phyloP scores from a whole-genome alignment of 352 stramenopile genomes.

The Pythium phragmitis region DNA sequence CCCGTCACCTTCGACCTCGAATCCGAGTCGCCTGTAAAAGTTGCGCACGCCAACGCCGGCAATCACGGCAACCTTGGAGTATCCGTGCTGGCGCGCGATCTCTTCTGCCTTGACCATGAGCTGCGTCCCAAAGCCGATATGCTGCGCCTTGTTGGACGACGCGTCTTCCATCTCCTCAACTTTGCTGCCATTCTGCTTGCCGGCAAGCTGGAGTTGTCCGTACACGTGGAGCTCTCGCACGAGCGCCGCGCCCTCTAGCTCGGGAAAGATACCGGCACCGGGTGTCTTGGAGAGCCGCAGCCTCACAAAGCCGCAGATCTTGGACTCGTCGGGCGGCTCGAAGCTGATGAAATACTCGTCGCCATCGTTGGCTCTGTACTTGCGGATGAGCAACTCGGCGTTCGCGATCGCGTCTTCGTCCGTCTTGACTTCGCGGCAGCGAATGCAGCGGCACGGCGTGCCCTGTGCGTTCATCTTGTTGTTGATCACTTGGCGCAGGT shows the following conservation, averaged over 20 bases:
- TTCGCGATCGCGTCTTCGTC: constrained; percentile 75
- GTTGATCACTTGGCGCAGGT: constrained; percentile 88
- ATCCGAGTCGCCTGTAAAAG: constrained; percentile 89
- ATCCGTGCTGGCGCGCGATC: constrained; percentile 67
- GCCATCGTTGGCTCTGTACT: constrained; percentile 86
- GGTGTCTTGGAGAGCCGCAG: constrained; percentile 75
- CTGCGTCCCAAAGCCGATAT: constrained; percentile 87
- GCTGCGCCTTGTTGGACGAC: constrained; percentile 72
- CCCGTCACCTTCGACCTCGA: constrained; percentile 82
- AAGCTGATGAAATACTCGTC: constrained; percentile 93
- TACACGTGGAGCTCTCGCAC: constrained; percentile 92
- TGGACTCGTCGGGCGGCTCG: constrained; percentile 85
- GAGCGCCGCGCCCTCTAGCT: constrained; percentile 76
- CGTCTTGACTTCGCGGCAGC: constrained; percentile 90
- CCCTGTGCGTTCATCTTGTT: constrained; percentile 78
- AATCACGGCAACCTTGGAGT: constrained; percentile 87
- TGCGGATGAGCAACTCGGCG: constrained; percentile 67
- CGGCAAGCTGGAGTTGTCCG: constrained; percentile 75
- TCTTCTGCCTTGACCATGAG: constrained; percentile 83
- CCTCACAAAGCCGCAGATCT: constrained; percentile 90
- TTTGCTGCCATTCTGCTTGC: constrained; percentile 38
- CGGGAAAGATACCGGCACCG: constrained; percentile 70
- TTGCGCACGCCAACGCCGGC: constrained; percentile 89
- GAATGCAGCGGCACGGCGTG: constrained; percentile 86
- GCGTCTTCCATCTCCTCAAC: constrained; percentile 13